A percentile compares a stretch with the other conserved stretches of the same genome.
These are phyloP conservation scores for Cryphonectria naterciae DNA, from an alignment of 2,329 filamentous ascomycete genomes.

Conservation along the genomic window DNA sequence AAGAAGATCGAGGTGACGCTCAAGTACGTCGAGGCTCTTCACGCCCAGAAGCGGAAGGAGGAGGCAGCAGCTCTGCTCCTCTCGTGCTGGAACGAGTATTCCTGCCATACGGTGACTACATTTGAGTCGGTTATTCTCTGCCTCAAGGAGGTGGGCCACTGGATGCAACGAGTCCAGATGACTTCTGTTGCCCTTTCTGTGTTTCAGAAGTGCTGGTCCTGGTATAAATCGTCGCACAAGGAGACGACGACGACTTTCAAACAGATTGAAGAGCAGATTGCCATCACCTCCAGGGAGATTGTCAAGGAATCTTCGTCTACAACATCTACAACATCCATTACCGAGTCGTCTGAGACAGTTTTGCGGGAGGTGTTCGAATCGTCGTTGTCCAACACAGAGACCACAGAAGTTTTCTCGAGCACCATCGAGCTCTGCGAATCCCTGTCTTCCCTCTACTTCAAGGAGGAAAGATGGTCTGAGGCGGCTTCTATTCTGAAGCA, in stretches of 20 bases:
- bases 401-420: background rate
- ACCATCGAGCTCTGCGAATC: conserved; percentile 10
- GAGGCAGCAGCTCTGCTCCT: conserved; percentile 8
- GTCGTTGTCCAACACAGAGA: background rate
- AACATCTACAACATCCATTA: background rate
- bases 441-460: conserved; percentile 6
- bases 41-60: conserved; percentile 14
- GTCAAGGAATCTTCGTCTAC: background rate
- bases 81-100: conserved; percentile 16
- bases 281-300: conserved; percentile 12
- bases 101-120: background rate
- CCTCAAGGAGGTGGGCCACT: conserved; percentile 8
- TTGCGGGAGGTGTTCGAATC: conserved; percentile 12
- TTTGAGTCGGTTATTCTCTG: conserved; percentile 3
- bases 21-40: conserved; percentile 14
- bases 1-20: conserved; percentile 15
- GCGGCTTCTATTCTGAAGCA: conserved; percentile 8
- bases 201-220: conserved; percentile 12
- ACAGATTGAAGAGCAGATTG: conserved; percentile 9
- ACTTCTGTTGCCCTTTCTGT: conserved; percentile 2
- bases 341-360: conserved; percentile 10
- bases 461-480: conserved; percentile 7
- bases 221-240: conserved; percentile 12
- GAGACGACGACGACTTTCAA: background rate
- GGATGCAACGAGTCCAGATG: conserved; percentile 8